phyloP scores from a whole-genome alignment of 345 rosid species.

The Dovyalis caffra region DNA sequence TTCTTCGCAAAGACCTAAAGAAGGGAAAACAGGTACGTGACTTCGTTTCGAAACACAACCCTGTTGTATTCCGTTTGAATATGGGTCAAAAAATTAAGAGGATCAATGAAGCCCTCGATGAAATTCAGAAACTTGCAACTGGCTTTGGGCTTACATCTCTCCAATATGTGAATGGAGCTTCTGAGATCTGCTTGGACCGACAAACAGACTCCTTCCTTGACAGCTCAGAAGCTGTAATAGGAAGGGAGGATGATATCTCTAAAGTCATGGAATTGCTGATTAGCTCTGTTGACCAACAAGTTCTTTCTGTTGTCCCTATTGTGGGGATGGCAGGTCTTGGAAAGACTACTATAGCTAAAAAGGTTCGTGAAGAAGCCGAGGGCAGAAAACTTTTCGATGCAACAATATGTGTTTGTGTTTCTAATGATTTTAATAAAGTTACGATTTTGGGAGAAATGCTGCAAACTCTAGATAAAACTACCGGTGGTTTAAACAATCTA shows the following conservation, averaged over 20 bases:
- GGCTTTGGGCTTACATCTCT: neutral
- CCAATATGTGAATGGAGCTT: too few species aligned
- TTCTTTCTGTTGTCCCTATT: neutral
- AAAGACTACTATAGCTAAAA: constrained; percentile 22
- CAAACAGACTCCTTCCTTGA: neutral
- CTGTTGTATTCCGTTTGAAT: neutral
- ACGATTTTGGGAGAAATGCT: constrained; percentile 13
- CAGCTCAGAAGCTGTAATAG: constrained; percentile 10
- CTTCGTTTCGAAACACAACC: neutral
- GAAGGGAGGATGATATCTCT: constrained; percentile 16
- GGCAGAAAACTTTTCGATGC: neutral
- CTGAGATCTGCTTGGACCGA: neutral
- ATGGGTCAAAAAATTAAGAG: neutral
- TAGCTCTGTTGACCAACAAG: neutral
- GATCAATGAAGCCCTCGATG: neutral
- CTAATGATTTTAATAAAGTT: neutral
- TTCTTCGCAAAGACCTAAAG: neutral
- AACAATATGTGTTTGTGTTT: constrained; percentile 16
- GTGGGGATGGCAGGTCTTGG: constrained; percentile 36
- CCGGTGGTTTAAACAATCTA: neutral
- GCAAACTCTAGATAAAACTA: neutral
- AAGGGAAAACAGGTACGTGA: neutral
- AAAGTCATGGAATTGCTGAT: neutral
- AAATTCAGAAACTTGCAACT: neutral
- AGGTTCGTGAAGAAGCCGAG: neutral